phyloP scores from a whole-genome alignment of 129 eudicot genomes.

The Artemisia tridentata region DNA sequence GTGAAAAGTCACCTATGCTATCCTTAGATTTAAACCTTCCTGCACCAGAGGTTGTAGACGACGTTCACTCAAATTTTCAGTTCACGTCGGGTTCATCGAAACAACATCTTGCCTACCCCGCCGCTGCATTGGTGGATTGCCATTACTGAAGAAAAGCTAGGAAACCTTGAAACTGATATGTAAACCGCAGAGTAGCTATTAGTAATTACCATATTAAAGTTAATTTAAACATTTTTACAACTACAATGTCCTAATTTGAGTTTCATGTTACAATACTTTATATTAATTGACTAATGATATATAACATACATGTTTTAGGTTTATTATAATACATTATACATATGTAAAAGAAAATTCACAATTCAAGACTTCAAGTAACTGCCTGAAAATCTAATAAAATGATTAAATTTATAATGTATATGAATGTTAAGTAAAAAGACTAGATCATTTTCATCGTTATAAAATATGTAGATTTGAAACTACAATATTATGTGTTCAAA shows the following conservation, averaged over 20 bases:
- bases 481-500: too few species aligned
- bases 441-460: too few species aligned
- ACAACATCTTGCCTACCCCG: slow-evolving; percentile 39
- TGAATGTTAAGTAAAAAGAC: too few species aligned
- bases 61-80: slow-evolving; percentile 31
- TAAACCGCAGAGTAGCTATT: background rate
- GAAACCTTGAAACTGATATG: background rate
- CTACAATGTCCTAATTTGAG: background rate
- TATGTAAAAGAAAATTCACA: too few species aligned
- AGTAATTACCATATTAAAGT: slow-evolving; percentile 1
- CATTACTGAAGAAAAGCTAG: slow-evolving; percentile 40
- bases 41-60: slow-evolving; percentile 62
- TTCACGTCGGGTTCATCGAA: slow-evolving; percentile 34
- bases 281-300: too few species aligned
- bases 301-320: too few species aligned
- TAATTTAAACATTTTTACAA: slow-evolving; percentile 20
- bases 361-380: too few species aligned
- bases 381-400: too few species aligned
- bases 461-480: too few species aligned
- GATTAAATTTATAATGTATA: too few species aligned
- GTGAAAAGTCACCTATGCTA: slow-evolving; percentile 28
- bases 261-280: too few species aligned
- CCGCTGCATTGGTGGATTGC: slow-evolving; percentile 68
- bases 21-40: slow-evolving; percentile 84
- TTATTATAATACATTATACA: too few species aligned